Percentiles rank a stretch among this genome's conserved stretches.
phyloP scores from a whole-genome alignment of 169 alveolate species.

The Plasmodium falciparum region DNA sequence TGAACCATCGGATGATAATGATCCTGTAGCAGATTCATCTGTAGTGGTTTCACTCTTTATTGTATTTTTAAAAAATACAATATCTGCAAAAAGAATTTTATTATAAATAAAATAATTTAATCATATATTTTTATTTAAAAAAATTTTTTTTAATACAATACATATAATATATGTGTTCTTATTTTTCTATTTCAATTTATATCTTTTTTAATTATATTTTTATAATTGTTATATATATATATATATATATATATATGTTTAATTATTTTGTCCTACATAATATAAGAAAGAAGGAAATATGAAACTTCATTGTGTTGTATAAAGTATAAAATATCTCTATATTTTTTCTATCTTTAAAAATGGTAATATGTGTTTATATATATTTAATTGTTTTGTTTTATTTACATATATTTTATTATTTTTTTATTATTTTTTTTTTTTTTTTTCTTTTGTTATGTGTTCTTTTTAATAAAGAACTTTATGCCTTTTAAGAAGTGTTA shows the following conservation, averaged over 20 bases:
- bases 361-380: not conserved
- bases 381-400: not conserved
- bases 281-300: conserved; percentile 25
- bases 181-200: conserved; percentile 3
- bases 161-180: not conserved
- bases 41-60: conserved; percentile 7
- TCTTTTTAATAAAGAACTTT: conserved; percentile 1
- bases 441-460: not conserved
- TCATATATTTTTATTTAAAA: not conserved
- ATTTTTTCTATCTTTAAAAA: not conserved
- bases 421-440: not conserved
- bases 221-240: too few relatives aligned
- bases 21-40: not conserved
- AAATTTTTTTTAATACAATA: too few relatives aligned
- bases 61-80: conserved; percentile 18
- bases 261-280: conserved; percentile 20
- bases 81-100: conserved; percentile 12
- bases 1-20: not conserved
- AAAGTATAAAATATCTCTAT: not conserved
- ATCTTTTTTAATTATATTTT: not conserved
- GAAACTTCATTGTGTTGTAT: conserved; percentile 26
- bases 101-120: not conserved
- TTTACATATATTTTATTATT: not conserved
- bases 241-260: not conserved
- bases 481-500: too few relatives aligned